Percentiles rank a stretch among this genome's conserved stretches.
These are phyloP conservation scores for Cutaneotrichosporon mucoides DNA, from an alignment of 1,284 basidiomycete species.

Conservation along the genomic window DNA sequence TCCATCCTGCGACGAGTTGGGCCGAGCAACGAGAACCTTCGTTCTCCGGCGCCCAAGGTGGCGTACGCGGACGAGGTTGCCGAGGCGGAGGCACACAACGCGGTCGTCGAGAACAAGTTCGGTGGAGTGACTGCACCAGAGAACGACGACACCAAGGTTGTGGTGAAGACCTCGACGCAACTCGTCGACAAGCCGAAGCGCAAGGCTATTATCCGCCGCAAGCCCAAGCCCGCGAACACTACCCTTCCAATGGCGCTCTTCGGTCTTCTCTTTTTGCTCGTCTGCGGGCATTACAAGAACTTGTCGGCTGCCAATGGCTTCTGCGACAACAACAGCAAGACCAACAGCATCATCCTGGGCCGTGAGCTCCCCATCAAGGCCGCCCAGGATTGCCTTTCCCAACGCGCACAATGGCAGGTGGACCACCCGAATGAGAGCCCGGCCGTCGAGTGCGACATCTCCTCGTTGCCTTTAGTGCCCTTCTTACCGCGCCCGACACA, in stretches of 20 bases:
- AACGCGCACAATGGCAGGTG: constrained; percentile 24
- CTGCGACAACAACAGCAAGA: constrained; percentile 65
- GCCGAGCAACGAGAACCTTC: constrained; percentile 35
- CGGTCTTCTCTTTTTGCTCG: constrained; percentile 51
- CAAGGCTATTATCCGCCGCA: constrained; percentile 15
- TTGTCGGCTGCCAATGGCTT: constrained; percentile 73
- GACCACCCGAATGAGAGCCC: constrained; percentile 19
- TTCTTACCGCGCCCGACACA: constrained; percentile 59
- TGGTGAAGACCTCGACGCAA: neutral
- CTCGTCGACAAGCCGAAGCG: neutral
- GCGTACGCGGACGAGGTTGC: constrained; percentile 25
- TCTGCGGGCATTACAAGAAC: constrained; percentile 47
- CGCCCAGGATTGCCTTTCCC: constrained; percentile 58
- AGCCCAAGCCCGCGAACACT: constrained; percentile 12
- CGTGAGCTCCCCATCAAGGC: constrained; percentile 49
- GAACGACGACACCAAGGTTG: neutral
- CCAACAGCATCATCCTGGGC: constrained; percentile 58
- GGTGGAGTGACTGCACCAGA: constrained; percentile 3
- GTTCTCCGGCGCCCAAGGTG: constrained; percentile 22
- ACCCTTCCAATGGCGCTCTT: constrained; percentile 52
- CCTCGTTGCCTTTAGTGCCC: constrained; percentile 54
- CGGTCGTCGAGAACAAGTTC: constrained; percentile 30
- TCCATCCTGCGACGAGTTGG: constrained; percentile 31
- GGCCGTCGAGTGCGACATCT: constrained; percentile 29
- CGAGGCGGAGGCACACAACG: constrained; percentile 33